Percentiles rank a stretch among this genome's conserved stretches.
Conservation (phyloP, 164 flowering plant genomes). For the Vitis labrusca region DNA sequence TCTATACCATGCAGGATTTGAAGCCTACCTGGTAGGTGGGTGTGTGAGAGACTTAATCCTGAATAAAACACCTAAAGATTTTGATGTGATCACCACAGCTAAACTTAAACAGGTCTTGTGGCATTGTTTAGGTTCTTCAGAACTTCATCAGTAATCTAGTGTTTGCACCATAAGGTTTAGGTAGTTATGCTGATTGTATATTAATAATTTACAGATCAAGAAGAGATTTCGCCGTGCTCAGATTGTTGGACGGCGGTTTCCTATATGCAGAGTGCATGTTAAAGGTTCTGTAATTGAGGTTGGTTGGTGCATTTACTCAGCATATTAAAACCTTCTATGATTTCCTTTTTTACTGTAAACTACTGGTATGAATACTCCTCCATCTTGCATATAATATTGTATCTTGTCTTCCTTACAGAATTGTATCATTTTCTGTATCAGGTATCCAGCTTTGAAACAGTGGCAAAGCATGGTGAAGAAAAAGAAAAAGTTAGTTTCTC, state of each 20-base stretch:
- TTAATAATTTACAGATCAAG: constrained; percentile 42
- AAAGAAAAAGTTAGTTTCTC: constrained; percentile 29
- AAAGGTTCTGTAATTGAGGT: constrained; percentile 68
- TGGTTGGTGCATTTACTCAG: constrained; percentile 12
- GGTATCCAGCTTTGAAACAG: constrained; percentile 87
- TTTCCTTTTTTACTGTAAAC: neutral
- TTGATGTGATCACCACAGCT: constrained; percentile 88
- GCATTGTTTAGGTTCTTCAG: neutral
- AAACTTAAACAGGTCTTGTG: constrained; percentile 56
- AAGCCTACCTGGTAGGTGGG: constrained; percentile 92
- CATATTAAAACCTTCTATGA: neutral
- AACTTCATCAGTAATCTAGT: neutral
- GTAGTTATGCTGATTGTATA: neutral
- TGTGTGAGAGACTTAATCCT: constrained; percentile 90
- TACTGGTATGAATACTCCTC: neutral
- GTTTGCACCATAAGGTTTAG: neutral
- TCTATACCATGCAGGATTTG: constrained; percentile 52
- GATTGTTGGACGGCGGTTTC: constrained; percentile 76
- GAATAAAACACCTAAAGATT: constrained; percentile 80
- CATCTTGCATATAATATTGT: neutral
- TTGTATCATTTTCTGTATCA: constrained; percentile 13
- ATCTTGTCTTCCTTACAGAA: neutral
- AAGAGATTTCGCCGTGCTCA: constrained; percentile 36
- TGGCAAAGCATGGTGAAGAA: constrained; percentile 23
- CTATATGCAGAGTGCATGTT: constrained; percentile 66